A percentile compares a stretch with the other conserved stretches of the same genome.
phyloP scores from a whole-genome alignment of 148 eudicot species.

The Vaccinium myrtillus region DNA sequence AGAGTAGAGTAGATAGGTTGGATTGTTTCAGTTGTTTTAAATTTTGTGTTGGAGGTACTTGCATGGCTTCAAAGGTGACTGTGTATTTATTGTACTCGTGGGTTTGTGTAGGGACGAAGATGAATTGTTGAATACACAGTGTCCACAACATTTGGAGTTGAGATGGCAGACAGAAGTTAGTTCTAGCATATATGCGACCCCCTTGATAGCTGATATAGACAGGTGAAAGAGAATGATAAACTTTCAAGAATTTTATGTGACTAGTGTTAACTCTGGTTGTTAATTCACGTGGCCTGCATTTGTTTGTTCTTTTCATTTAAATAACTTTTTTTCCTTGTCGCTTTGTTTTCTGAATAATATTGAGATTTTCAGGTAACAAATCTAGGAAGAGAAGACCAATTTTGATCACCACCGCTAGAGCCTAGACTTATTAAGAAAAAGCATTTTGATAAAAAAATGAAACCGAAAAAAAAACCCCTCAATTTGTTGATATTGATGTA shows the following conservation, averaged over 20 bases:
- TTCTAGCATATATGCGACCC: constrained; percentile 92
- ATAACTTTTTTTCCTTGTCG: neutral
- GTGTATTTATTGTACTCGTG: constrained; percentile 7
- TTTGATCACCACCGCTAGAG: neutral
- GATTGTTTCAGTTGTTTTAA: neutral
- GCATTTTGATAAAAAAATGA: neutral
- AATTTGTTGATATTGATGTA: neutral
- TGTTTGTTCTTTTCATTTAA: neutral
- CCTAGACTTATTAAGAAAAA: neutral
- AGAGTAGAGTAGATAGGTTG: neutral
- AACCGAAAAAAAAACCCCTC: neutral
- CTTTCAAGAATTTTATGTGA: neutral
- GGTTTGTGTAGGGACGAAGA: constrained; percentile 66
- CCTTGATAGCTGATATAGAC: constrained; percentile 94
- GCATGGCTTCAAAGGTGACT: neutral
- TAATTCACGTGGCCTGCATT: neutral
- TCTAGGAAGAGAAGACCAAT: neutral
- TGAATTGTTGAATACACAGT: constrained; percentile 81
- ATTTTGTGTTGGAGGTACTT: neutral
- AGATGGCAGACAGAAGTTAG: constrained; percentile 99
- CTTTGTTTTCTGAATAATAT: neutral
- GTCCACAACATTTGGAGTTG: constrained; percentile 87
- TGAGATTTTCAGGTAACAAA: neutral
- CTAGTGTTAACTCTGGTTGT: neutral
- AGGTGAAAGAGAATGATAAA: constrained; percentile 43